Base-by-base conservation (phyloP, 2,329 filamentous ascomycete species). In the Dichotomopilus funicola region DNA sequence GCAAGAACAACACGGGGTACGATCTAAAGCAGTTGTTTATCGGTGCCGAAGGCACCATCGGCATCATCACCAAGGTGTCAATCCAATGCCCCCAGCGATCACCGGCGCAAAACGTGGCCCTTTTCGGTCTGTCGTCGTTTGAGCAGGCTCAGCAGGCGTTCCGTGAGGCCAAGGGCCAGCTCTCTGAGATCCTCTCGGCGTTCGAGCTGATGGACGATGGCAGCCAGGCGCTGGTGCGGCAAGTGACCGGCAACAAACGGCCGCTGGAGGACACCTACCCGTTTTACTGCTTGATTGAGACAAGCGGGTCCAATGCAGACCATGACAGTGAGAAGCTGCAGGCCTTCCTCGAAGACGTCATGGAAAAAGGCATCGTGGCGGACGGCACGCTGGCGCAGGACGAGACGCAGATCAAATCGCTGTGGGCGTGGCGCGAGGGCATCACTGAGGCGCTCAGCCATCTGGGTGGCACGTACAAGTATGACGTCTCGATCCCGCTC, bases 1-100 rank as follows among this genome's bases (percentile, higher is more conserved):
- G 94, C 63, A 99, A 99, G 78, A 97, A 99, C 78, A 99, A 99
- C 75, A 99, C 94, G 1, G 94, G 94, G 34, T 99, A 97, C 72
- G 95, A 99, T 70, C 73, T 96, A 55, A 96, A 96, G 77, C 92
- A 96, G 72, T 81, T 96, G 38, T 96, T 99, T 70, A 95, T 99
- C 65, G 94, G 94, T 46, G 89, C 86, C 36, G 94, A 99, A 72
- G 94, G 94, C 31, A 97, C 94, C 5, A 87, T 97, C 60, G 94
- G 94, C 52, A 88, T 97, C 66, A 88, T 99, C 65, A 99, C 94
- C 13, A 91, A 83, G 47, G 80, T 97, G 40, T 91, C 91, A 3
- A 87, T 99, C 59, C 79, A 92, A 63, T 96, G 91, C 67, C 91
- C 94, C 0, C 91, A 91, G 67, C 82, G 90, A 13, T 88, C 91